Percentiles rank a stretch among this genome's conserved stretches.
Conservation (phyloP, 345 rosid species). For the Melaleuca alternifolia region DNA sequence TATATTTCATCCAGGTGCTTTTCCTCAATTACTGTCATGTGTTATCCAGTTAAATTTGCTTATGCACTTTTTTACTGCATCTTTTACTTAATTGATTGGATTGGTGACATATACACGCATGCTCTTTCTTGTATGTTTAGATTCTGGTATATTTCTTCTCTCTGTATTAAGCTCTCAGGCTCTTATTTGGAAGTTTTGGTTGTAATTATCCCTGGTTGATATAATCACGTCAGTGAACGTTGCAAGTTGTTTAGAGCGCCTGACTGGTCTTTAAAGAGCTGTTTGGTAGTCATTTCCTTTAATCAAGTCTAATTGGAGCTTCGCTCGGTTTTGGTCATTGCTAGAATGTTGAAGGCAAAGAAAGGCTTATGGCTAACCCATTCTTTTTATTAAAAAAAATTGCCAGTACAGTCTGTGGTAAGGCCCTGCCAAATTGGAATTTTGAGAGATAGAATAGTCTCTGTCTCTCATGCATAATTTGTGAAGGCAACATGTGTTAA, state of each 20-base stretch:
- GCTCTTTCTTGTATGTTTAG: background rate
- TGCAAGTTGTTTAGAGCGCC: background rate
- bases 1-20: constrained; percentile 76
- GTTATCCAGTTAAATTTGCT: background rate
- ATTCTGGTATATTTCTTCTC: background rate
- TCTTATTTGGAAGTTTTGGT: background rate
- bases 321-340: background rate
- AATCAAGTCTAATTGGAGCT: background rate
- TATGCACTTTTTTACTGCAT: background rate
- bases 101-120: background rate
- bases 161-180: background rate
- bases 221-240: background rate
- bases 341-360: background rate
- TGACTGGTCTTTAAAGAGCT: background rate
- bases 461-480: background rate
- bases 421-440: background rate
- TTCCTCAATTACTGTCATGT: background rate
- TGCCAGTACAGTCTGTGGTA: background rate
- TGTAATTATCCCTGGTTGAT: background rate
- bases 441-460: background rate
- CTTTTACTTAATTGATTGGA: background rate
- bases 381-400: background rate
- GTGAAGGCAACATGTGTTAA: background rate
- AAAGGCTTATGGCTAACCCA: background rate
- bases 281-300: background rate